Base-by-base conservation (phyloP, 768 basidiomycete genomes). In the Dioszegia crocea region DNA sequence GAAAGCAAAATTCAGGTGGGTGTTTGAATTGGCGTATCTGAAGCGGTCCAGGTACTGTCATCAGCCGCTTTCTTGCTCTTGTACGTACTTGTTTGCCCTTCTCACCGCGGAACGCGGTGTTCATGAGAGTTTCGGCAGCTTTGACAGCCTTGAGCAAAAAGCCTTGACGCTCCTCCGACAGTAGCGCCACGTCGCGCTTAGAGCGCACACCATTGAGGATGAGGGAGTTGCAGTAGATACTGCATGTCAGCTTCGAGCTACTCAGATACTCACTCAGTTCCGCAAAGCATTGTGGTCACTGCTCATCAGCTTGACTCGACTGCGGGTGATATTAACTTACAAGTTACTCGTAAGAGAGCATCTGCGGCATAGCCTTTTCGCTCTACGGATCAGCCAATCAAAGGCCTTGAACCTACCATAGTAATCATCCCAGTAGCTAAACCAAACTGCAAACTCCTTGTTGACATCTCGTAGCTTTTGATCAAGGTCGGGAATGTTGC, bases 401-500 rank as follows among this genome's bases (percentile, higher is more conserved):
- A 12, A 1, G 26, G 30, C 0, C 1, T 3, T n/a, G n/a, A 17
- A 21, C 57, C 19, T 33, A 62, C 63, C 61, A 36, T 64, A 67
- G 24, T 65, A 70, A 3, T 46, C 26, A 47, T 73, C 66, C 71
- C 71, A 73, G 39, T 70, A 70, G 8, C 48, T 44, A 21, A 50
- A 66, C 68, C 71, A 73, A 14, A 50, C 53, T 9, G 56, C 40
- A n/a, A 63, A 48, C 16, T 48, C 46, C 33, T 57, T 43, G 36
- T 68, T 62, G 23, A 50, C 51, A 17, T 49, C 26, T 19, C 53
- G 38, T 17, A 73, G 49, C 43, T 61, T 65, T n/a, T 59, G 64
- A 43, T 73, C 68, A 24, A 73, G 53, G 27, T 63, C 64, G 2
- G 71, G 64, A 27, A 66, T 58, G 16, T 36, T 10, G 8, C 46